Evolutionary conservation across 805 yeast species (phyloP), one percentile per base, ranked within the genome.

Genomic region (Candida nemodendra): DNA sequence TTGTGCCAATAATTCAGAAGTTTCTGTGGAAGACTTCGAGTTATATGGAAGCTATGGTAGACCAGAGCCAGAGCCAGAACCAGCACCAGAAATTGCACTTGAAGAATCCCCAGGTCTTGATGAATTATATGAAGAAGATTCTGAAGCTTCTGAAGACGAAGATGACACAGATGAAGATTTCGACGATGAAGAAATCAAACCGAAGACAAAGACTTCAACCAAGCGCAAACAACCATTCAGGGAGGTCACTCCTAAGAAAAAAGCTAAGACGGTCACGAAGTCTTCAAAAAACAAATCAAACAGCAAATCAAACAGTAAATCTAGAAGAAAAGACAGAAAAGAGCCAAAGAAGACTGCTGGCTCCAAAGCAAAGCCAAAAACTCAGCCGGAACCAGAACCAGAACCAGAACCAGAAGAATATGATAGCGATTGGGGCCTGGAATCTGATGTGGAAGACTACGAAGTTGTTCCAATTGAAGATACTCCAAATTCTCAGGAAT

Each of bases 1-100:
- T 12, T 48, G 50, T 32, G 59, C 62, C 3, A 39, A 50, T 23
- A 44, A 51, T 33, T 39, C 34, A 18, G 72, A 74, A 24, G 76
- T 81, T 2, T 72, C 78, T 1, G 60, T 67, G 13, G 76, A 72
- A 25, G 77, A 68, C 19, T 69, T 72, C 44, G 67, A 66, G 8
- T 51, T 53, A 27, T 68, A 51, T 58, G 73, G 68, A 17, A 64
- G 67, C 39, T 55, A 61, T 49, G 77, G 74, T 1, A 66, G 63
- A 42, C 69, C 71, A 4, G 41, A 36, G n/a, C 45, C 39, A n/a
- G 51, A 36, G 36, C 39, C 36, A 11, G 35, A 30, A 18, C 34
- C 30, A 21, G 38, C 38, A 32, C 15, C 30, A 24, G 40, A 15
- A 22, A 12, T 18, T 9, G 50, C 41, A 25, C 16, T 27, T 7